phyloP scores from a whole-genome alignment of 306 rosid species.

The Benincasa hispida region DNA sequence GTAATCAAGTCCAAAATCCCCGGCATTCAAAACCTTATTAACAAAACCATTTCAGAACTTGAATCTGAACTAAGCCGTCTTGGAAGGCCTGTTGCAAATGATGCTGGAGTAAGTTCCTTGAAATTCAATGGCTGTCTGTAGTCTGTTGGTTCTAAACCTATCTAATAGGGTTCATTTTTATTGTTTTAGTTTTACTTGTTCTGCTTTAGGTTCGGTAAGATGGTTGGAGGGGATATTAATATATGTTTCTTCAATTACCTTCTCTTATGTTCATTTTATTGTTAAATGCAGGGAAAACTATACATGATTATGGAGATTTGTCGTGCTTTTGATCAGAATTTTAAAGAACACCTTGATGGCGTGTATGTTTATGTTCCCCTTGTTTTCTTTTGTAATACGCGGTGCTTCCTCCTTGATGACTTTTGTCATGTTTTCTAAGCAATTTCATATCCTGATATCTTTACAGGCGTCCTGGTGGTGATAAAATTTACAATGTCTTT shows the following conservation, averaged over 20 bases:
- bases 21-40: conserved; percentile 82
- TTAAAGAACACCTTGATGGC: conserved; percentile 95
- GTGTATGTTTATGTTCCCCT: conserved; percentile 45
- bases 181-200: not conserved
- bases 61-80: conserved; percentile 87
- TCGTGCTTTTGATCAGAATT: conserved; percentile 69
- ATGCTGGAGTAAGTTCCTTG: conserved; percentile 70
- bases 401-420: conserved; percentile 3
- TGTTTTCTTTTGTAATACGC: not conserved
- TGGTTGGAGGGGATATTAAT: not conserved
- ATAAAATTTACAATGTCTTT: conserved; percentile 72
- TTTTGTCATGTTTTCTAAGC: not conserved
- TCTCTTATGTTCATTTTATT: not conserved
- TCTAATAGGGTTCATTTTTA: not conserved
- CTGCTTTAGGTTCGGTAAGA: not conserved
- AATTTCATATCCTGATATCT: conserved; percentile 15
- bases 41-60: conserved; percentile 66
- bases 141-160: not conserved
- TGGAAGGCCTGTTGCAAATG: conserved; percentile 80
- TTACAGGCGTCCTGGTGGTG: conserved; percentile 90
- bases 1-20: conserved; percentile 95
- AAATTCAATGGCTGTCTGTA: not conserved
- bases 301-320: conserved; percentile 91
- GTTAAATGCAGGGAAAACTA: conserved; percentile 64
- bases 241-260: not conserved